Evolutionary conservation across 805 yeast genomes (phyloP).

Genomic region (Ogataea ganodermae): DNA sequence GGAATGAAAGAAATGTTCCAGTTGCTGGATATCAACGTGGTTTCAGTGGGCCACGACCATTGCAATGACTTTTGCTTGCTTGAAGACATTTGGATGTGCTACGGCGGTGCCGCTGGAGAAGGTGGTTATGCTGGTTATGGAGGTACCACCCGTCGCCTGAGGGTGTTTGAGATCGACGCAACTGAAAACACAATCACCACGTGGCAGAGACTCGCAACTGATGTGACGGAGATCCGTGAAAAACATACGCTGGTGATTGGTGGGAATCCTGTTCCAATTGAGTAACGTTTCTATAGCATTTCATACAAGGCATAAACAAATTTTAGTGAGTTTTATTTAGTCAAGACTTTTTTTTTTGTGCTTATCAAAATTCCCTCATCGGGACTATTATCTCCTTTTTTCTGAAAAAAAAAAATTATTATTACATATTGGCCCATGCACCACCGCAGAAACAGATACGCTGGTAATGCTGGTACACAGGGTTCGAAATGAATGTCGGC

Average conservation of each 20-base stretch:
- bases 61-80: slow-evolving; percentile 86
- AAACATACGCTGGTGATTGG: not conserved
- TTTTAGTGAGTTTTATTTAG: not conserved
- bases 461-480: slow-evolving; percentile 44
- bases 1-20: slow-evolving; percentile 62
- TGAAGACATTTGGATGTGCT: slow-evolving; percentile 78
- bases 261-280: slow-evolving; percentile 1
- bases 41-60: slow-evolving; percentile 93
- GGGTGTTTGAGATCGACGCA: slow-evolving; percentile 66
- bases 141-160: slow-evolving; percentile 76
- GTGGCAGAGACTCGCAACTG: slow-evolving; percentile 6
- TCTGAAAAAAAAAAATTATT: not conserved
- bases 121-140: slow-evolving; percentile 97
- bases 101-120: slow-evolving; percentile 92
- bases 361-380: not conserved
- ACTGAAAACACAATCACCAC: slow-evolving; percentile 1
- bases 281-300: not conserved
- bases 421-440: slow-evolving; percentile 57
- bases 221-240: not conserved
- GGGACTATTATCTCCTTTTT: not conserved
- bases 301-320: not conserved
- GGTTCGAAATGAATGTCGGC: slow-evolving; percentile 31
- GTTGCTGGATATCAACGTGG: slow-evolving; percentile 70
- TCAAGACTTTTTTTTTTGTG: not conserved
- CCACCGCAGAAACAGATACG: slow-evolving; percentile 80